phyloP scores from a whole-genome alignment of 192 early-diverging fungal species.

The Mortierella hygrophila region DNA sequence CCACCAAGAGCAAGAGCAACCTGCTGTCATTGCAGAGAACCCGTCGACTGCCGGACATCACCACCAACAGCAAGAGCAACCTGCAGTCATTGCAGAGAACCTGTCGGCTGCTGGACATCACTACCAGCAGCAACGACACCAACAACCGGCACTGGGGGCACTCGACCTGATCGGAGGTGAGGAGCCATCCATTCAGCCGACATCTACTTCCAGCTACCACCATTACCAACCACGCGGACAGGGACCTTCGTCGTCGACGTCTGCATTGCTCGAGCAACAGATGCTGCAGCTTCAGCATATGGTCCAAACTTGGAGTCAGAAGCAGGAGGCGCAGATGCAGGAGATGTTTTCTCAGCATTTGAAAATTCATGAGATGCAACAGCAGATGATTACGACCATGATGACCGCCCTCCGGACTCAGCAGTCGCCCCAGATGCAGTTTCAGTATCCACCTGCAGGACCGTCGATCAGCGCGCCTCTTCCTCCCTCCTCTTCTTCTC shows the following conservation, averaged over 20 bases:
- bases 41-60: not conserved
- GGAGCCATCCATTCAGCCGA: no score
- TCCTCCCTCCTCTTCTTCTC: not conserved
- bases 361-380: constrained; percentile 3
- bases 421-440: not conserved
- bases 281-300: not conserved
- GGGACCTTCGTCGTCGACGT: not conserved
- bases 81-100: not conserved
- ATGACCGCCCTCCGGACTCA: not conserved
- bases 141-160: no score
- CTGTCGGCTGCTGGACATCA: not conserved
- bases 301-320: not conserved
- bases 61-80: not conserved
- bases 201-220: not conserved
- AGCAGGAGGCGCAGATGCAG: not conserved
- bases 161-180: no score
- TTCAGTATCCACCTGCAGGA: not conserved
- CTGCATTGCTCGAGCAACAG: not conserved
- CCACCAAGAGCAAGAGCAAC: no score
- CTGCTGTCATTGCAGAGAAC: not conserved
- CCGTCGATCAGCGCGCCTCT: not conserved
- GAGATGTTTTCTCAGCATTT: not conserved
- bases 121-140: no score
- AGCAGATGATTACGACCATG: constrained; percentile 5
- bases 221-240: not conserved